Evolutionary conservation across 345 rosid species (phyloP).

Genomic region (Hirschfeldia incana): DNA sequence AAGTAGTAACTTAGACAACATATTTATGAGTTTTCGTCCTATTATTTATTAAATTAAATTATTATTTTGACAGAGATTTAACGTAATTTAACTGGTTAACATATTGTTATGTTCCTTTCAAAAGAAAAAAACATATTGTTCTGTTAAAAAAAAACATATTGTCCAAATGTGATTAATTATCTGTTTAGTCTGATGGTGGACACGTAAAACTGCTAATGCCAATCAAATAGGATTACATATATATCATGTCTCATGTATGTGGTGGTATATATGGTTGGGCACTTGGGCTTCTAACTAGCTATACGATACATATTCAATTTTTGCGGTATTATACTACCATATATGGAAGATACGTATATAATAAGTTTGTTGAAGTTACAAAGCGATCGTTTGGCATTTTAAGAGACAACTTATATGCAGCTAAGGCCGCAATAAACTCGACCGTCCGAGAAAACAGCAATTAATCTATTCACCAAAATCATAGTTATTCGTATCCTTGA

Average conservation of each 20-base stretch:
- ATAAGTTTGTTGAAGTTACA: not conserved
- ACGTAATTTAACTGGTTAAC: not conserved
- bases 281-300: not conserved
- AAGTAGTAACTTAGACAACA: not conserved
- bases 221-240: not conserved
- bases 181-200: constrained; percentile 5
- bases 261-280: not conserved
- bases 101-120: not conserved
- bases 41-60: not conserved
- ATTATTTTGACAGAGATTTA: too few species aligned
- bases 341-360: not conserved
- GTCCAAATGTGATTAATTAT: not conserved
- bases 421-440: constrained; percentile 28
- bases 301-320: too few species aligned
- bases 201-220: not conserved
- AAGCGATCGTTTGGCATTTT: not conserved
- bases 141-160: too few species aligned
- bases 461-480: constrained; percentile 3
- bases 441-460: constrained; percentile 5
- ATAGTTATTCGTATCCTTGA: constrained; percentile 6
- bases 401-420: constrained; percentile 34
- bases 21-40: not conserved
- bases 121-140: too few species aligned
- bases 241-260: not conserved
- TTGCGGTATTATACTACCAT: not conserved